Base-by-base conservation (phyloP, 23 red algal species). In the Agarophyton chilense region DNA sequence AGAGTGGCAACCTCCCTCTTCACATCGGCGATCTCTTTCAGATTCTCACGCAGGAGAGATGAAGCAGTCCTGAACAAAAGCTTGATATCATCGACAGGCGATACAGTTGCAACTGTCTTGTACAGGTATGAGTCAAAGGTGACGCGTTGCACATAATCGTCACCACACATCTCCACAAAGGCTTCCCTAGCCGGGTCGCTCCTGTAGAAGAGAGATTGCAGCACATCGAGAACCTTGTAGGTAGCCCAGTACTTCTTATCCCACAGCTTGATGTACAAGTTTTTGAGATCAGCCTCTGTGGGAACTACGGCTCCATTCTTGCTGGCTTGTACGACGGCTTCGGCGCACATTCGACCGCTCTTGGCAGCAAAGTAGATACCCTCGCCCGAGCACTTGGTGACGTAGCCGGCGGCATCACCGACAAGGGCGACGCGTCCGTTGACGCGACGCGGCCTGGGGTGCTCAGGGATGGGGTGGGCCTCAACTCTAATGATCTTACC, bases 331-430 rank as follows among this genome's bases (percentile, higher is more conserved):
- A 96, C 90, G n/a, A 99, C 80, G 25, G 97, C 93, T 63, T 99
- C 93, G 54, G 85, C 97, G 41, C 84, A 90, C 97, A 99, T 99
- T 11, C 97, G 81, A 18, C 97, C 97, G 45, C 90, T 94, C 89
- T 99, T 99, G 35, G 97, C 97, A 13, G 97, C 97, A 94, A 99
- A 99, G 76, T 99, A 99, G 65, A 99, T 99, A 78, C 97, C 97
- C 77, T 99, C 97, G 5, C 97, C 97, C 38, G 93, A 96, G 72
- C 93, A 96, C 83, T 99, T 99, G 18, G 97, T 99, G 0, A 99
- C 97, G 49, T 99, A 99, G 10, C 97, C 97, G 7, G 97, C 97
- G 51, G 97, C 97, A 74, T 99, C 97, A 51, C 97, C 97, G 28
- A 99, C 93, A 24, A 99, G 90, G 16, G 93, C 90, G n/a, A 99